These are phyloP conservation scores for Fennellomyces sp. DNA, from an alignment of 371 early-diverging fungal species.

Conservation along the genomic window DNA sequence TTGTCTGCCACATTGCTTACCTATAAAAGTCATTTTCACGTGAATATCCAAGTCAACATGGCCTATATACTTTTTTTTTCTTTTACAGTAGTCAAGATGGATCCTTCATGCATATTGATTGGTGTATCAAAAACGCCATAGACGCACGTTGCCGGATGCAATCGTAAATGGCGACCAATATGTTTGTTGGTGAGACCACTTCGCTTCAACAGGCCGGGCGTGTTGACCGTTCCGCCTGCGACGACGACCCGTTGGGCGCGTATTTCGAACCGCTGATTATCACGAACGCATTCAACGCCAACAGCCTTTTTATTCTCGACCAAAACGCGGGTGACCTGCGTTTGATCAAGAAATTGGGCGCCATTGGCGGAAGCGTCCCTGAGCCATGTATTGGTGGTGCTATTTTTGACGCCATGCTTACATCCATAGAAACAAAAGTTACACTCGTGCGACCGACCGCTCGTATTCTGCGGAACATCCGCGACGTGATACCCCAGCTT, in stretches of 20 bases:
- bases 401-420: conserved; percentile 68
- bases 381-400: conserved; percentile 66
- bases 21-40: too few species aligned
- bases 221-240: conserved; percentile 63
- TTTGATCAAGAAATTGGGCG: conserved; percentile 60
- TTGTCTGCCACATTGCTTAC: too few species aligned
- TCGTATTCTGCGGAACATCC: conserved; percentile 65
- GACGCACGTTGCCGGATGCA: conserved; percentile 60
- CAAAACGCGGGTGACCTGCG: conserved; percentile 57
- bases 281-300: conserved; percentile 45
- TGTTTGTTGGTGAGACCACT: conserved; percentile 66
- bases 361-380: conserved; percentile 64
- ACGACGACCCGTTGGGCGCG: conserved; percentile 59
- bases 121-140: conserved; percentile 52
- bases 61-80: neutral
- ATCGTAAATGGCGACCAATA: conserved; percentile 59
- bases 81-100: conserved; percentile 53
- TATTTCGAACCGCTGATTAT: conserved; percentile 4
- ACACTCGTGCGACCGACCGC: conserved; percentile 55
- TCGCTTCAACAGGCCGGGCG: conserved; percentile 62
- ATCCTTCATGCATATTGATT: conserved; percentile 53
- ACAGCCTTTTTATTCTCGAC: conserved; percentile 46
- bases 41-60: conserved; percentile 17
- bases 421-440: conserved; percentile 72
- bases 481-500: conserved; percentile 55